Evolutionary conservation across 768 basidiomycete genomes (phyloP).

Genomic region (Strobilomyces echinocephalus): DNA sequence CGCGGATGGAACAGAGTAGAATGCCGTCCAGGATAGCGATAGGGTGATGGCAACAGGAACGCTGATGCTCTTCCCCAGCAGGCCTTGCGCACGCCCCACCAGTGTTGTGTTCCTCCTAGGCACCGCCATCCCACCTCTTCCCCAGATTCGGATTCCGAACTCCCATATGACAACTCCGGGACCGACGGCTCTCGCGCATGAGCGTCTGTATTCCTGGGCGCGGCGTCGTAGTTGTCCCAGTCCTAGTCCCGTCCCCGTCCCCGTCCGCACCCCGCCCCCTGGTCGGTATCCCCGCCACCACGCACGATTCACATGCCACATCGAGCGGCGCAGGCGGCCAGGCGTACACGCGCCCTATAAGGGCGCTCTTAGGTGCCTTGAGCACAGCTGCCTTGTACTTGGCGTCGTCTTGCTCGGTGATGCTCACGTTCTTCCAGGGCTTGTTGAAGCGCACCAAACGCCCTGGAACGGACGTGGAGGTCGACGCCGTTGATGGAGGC

Average conservation of each 20-base stretch:
- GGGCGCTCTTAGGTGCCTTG: neutral
- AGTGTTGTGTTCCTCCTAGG: neutral
- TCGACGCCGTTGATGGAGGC: too few relatives aligned
- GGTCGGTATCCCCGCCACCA: neutral
- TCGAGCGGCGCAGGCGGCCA: constrained; percentile 23
- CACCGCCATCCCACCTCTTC: constrained; percentile 1
- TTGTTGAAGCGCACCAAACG: constrained; percentile 6
- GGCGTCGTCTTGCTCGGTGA: constrained; percentile 26
- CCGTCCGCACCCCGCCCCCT: neutral
- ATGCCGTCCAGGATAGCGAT: too few relatives aligned
- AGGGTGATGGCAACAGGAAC: too few relatives aligned
- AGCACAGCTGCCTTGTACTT: constrained; percentile 9
- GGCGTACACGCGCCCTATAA: constrained; percentile 10
- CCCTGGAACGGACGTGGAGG: too few relatives aligned
- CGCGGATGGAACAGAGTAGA: too few relatives aligned
- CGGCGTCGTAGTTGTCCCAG: neutral
- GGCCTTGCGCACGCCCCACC: neutral
- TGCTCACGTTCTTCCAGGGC: constrained; percentile 27
- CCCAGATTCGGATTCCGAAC: constrained; percentile 12
- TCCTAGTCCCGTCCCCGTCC: too few relatives aligned
- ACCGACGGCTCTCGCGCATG: neutral
- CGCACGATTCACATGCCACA: constrained; percentile 5
- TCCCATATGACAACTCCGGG: constrained; percentile 9
- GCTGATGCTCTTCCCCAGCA: constrained; percentile 2
- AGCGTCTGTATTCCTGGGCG: neutral